These are phyloP conservation scores for Blastobotrys persicus DNA, from an alignment of 1,139 yeast species.

Conservation along the genomic window DNA sequence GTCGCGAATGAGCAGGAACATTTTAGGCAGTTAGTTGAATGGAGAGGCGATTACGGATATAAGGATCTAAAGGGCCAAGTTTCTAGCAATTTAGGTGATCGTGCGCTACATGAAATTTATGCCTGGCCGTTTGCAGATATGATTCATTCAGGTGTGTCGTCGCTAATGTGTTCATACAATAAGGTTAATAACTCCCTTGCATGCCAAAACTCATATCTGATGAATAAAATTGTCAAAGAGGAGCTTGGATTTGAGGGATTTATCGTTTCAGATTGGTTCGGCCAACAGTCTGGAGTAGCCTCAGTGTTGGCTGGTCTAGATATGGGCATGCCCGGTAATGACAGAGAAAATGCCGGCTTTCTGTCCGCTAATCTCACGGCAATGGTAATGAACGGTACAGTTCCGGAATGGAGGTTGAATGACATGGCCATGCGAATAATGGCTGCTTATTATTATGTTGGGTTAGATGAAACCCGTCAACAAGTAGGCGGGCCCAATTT, in stretches of 20 bases:
- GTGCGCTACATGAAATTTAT: constrained; percentile 61
- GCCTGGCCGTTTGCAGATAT: constrained; percentile 69
- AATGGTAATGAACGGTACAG: constrained; percentile 54
- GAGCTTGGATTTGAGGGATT: constrained; percentile 68
- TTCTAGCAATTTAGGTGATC: constrained; percentile 52
- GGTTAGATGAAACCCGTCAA: constrained; percentile 27
- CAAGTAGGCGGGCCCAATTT: constrained; percentile 50
- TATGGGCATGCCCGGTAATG: constrained; percentile 67
- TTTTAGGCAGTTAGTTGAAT: background rate
- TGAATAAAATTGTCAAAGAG: constrained; percentile 56
- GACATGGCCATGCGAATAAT: constrained; percentile 62
- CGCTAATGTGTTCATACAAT: constrained; percentile 63
- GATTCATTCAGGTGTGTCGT: constrained; percentile 57
- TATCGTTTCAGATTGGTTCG: constrained; percentile 67
- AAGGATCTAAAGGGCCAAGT: constrained; percentile 45
- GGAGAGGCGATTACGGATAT: background rate
- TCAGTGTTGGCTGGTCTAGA: constrained; percentile 61
- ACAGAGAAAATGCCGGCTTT: constrained; percentile 44
- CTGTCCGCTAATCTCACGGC: constrained; percentile 58
- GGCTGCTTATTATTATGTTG: constrained; percentile 51
- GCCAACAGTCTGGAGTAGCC: constrained; percentile 56
- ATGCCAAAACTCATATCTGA: constrained; percentile 58
- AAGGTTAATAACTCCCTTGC: constrained; percentile 57
- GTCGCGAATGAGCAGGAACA: constrained; percentile 13
- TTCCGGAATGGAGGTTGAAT: constrained; percentile 54